These are phyloP conservation scores for Nyctanthes arbortristis DNA, from an alignment of 257 asterid genomes.

Conservation along the genomic window DNA sequence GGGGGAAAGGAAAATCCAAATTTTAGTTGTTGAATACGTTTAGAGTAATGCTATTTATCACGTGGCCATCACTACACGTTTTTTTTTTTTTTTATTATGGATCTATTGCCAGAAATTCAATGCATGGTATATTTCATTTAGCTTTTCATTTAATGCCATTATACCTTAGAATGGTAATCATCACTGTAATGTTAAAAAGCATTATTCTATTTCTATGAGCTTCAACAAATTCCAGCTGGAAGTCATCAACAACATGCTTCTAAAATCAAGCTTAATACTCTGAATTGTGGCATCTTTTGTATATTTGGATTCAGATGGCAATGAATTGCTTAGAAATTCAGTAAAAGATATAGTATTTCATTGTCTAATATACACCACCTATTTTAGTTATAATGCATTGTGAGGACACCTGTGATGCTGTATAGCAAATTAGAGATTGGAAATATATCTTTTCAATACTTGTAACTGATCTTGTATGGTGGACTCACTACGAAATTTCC, in stretches of 20 bases:
- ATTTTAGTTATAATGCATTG: not conserved
- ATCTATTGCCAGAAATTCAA: no score
- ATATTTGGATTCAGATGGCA: not conserved
- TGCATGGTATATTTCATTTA: no score
- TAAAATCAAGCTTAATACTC: not conserved
- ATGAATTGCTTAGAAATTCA: not conserved
- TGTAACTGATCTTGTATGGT: no score
- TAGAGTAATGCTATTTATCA: no score
- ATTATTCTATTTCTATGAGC: not conserved
- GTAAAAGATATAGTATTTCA: not conserved
- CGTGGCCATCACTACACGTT: no score
- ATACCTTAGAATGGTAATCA: not conserved
- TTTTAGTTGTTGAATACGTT: no score
- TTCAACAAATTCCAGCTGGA: not conserved
- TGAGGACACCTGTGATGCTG: not conserved
- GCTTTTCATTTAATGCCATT: no score
- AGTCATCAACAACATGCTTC: not conserved
- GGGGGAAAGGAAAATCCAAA: not conserved
- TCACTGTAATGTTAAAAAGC: not conserved
- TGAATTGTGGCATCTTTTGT: not conserved
- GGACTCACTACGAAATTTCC: slow-evolving; percentile 22
- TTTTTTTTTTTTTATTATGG: no score
- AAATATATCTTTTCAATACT: not conserved
- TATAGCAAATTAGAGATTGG: not conserved
- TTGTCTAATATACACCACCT: not conserved